Evolutionary conservation across 2,329 filamentous ascomycete species (phyloP), one percentile per base, ranked within the genome.

Genomic region (Conoideocrella luteorostrata): DNA sequence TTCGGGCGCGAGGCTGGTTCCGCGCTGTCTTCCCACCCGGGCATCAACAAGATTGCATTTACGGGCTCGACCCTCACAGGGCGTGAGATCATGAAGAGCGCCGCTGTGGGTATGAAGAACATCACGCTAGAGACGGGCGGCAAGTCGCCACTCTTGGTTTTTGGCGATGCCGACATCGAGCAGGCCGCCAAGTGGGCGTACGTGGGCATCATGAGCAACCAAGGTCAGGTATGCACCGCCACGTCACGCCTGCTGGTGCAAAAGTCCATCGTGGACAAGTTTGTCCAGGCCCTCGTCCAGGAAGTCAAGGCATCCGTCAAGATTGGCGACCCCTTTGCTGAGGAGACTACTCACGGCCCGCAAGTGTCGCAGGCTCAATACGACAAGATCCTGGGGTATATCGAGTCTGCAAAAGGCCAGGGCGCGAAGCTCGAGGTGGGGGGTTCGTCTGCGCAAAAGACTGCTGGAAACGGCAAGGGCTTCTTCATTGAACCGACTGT

Each of bases 31-130:
- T 71, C 73, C 32, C 86, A 91, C 57, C 65, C 78, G 20, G 75
- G 75, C 33, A 73, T 91, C 13, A 81, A 87, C 56, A 90, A 90
- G 68, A 72, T 91, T 48, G 84, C 86, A 0, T 91, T 90, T 51
- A 90, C 86, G 0, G 86, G 86, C 30, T 85, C 80, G 4, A 90
- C 86, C 0, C 68, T 69, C 2, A 89, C 85, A 1, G 86, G 82
- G 7, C 77, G 78, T 44, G 73, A 82, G 40, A 86, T 90, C 50
- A 88, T 89, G 84, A 86, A 86, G 59, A 73, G 78, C 63, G 84
- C 86, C 0, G 73, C 78, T n/a, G 64, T 74, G 1, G 86, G 70
- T 50, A 66, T 80, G 54, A 83, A 83, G 64, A 82, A 81, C 55
- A 78, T 83, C 46, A 83, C 78, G 1, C 68, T 84, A 7, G 80